Base-by-base conservation (phyloP, 108 stramenopile species). In the Cyclotella choctawhatcheeana region DNA sequence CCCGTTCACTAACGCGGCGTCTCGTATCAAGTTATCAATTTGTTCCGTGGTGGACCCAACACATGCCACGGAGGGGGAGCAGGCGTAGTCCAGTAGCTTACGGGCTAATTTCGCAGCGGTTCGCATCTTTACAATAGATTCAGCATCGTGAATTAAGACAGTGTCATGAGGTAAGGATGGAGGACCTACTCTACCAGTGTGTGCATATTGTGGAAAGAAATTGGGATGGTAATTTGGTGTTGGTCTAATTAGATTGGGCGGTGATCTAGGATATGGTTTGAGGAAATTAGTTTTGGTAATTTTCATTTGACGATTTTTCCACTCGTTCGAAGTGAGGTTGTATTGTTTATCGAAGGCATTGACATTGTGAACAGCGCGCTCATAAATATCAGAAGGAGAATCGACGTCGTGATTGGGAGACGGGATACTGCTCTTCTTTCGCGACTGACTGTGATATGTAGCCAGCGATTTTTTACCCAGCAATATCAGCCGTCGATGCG, bases 41-140 rank as follows among this genome's bases (percentile, higher is more conserved):
- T 96, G 94, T 58, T 98, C 97, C 2, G 97, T 97, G 6, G 95
- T 96, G 4, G 95, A 73, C 8, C 97, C 97, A 0, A 81, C 83
- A 32, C 83, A 66, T 12, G 85, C 86, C 17, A 82, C 17, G 24
- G 76, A 48, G 1, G 64, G 69, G 32, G 52, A 22, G 67, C 91
- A 90, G 0, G 89, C 85, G 27, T 70, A 56, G 65, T 95, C 86
- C 24, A 95, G 64, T 0, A 87, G 66, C 22, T 59, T 60, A 12
- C 94, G 86, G 0, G 92, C 94, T 63, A 92, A 30, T 62, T 68
- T 63, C 22, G 86, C 89, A 0, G 91, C 85, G 22, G 61, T 54
- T 43, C 77, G 71, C 89, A 93, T 93, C 2, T 67, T 69, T 16
- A 64, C 20, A 10, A 87, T 69, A 12, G 78, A 77, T 3, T 65